phyloP scores from a whole-genome alignment of 352 stramenopile genomes.

The Globisporangium irregulare region DNA sequence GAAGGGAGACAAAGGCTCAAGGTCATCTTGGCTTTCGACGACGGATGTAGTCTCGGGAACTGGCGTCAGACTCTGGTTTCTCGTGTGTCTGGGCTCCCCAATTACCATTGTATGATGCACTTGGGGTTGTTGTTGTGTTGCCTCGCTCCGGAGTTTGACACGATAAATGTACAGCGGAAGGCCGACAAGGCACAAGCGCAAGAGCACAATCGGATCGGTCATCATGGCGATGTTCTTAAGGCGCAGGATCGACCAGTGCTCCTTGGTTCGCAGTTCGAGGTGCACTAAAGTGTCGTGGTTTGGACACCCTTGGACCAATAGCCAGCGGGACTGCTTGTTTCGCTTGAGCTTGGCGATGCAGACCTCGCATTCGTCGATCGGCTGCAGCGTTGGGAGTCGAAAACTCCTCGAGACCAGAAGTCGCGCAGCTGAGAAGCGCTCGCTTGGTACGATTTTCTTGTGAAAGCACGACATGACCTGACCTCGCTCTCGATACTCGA shows the following conservation, averaged over 20 bases:
- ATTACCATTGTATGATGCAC: neutral
- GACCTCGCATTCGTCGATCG: neutral
- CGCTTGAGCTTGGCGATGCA: neutral
- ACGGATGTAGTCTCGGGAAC: neutral
- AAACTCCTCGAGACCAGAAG: neutral
- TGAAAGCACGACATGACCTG: neutral
- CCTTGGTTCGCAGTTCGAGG: conserved; percentile 19
- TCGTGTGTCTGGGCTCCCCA: neutral
- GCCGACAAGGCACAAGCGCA: conserved; percentile 20
- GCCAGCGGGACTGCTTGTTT: neutral
- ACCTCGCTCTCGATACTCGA: neutral
- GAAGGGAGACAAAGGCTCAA: too few relatives aligned
- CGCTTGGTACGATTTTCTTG: neutral
- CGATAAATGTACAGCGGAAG: conserved; percentile 23
- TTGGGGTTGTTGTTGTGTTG: neutral
- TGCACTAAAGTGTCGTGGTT: conserved; percentile 19
- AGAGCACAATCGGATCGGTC: conserved; percentile 26
- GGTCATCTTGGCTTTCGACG: neutral
- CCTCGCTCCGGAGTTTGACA: conserved; percentile 2
- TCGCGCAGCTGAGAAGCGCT: neutral
- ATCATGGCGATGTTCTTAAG: conserved; percentile 33
- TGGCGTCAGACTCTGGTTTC: neutral
- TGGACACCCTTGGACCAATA: conserved; percentile 15
- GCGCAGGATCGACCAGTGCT: conserved; percentile 26
- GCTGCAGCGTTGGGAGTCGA: neutral